Evolutionary conservation across 2,329 filamentous ascomycete genomes (phyloP).

Genomic region (Furcasterigmium sp.): DNA sequence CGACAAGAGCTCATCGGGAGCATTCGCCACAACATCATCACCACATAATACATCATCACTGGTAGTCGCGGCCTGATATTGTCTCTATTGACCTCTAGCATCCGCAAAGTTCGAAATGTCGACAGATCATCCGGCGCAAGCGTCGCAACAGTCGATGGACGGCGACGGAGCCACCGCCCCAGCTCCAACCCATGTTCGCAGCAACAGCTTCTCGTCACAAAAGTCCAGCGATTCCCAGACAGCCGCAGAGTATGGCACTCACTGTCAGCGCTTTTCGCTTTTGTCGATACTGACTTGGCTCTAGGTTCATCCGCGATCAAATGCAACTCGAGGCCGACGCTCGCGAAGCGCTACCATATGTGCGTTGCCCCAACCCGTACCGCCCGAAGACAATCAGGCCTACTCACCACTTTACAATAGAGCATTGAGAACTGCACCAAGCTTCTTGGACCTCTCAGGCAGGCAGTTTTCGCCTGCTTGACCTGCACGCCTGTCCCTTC

Average conservation of each 20-base stretch:
- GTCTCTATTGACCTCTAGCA: background rate
- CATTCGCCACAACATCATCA: too few relatives aligned
- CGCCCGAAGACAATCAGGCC: background rate
- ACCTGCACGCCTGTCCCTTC: conserved; percentile 83
- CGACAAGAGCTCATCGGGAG: background rate
- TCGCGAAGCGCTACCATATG: conserved; percentile 89
- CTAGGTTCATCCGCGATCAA: conserved; percentile 81
- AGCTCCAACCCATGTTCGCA: conserved; percentile 31
- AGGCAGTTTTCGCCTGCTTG: conserved; percentile 85
- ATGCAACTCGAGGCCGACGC: conserved; percentile 91
- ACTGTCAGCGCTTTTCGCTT: conserved; percentile 8
- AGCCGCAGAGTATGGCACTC: conserved; percentile 60
- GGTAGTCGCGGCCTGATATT: too few relatives aligned
- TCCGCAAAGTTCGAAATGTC: background rate
- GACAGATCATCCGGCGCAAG: background rate
- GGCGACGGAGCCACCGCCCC: conserved; percentile 4
- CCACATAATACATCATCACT: too few relatives aligned
- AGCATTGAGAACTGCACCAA: conserved; percentile 93
- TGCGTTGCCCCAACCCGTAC: conserved; percentile 40
- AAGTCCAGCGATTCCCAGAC: conserved; percentile 64
- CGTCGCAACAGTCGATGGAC: background rate
- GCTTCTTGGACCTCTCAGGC: conserved; percentile 79
- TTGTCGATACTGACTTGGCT: background rate
- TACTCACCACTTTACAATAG: conserved; percentile 36
- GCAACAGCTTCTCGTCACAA: conserved; percentile 54